These are phyloP conservation scores for Monoraphidium neglectum DNA, from an alignment of 139 green algal genomes.

Conservation along the genomic window DNA sequence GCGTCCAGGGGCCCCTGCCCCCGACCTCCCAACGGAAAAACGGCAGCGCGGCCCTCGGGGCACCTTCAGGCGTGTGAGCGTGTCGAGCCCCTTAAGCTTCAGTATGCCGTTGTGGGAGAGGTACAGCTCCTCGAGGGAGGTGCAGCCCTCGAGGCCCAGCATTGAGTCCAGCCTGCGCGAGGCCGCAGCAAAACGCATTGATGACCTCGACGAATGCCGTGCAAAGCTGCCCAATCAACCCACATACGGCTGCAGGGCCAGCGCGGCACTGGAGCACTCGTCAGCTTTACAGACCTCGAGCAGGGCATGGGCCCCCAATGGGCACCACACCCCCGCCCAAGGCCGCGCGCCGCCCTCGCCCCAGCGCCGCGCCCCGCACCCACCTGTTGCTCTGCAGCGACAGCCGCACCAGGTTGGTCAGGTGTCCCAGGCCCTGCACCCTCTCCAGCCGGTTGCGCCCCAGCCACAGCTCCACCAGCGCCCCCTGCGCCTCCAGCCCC, in stretches of 20 bases:
- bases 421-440: slow-evolving; percentile 51
- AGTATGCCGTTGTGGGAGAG: slow-evolving; percentile 91
- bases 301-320: too few species aligned
- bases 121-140: slow-evolving; percentile 87
- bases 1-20: too few species aligned
- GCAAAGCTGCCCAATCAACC: too few species aligned
- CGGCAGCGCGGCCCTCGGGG: too few species aligned
- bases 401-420: slow-evolving; percentile 52
- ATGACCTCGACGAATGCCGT: too few species aligned
- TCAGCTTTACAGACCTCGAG: too few species aligned
- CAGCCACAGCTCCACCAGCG: slow-evolving; percentile 90
- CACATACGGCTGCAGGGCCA: too few species aligned
- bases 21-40: too few species aligned
- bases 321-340: too few species aligned
- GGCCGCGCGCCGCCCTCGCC: background rate
- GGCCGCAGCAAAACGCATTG: slow-evolving; percentile 14
- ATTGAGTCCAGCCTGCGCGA: slow-evolving; percentile 75
- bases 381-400: slow-evolving; percentile 70
- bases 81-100: slow-evolving; percentile 47
- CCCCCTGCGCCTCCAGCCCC: slow-evolving; percentile 17
- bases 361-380: background rate
- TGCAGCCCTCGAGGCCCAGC: slow-evolving; percentile 70
- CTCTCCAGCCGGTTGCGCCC: slow-evolving; percentile 87
- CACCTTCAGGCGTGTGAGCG: slow-evolving; percentile 47
- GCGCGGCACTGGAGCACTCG: too few species aligned